A percentile compares a stretch with the other conserved stretches of the same genome.
phyloP scores from a whole-genome alignment of 345 rosid genomes.

The Salix exigua region DNA sequence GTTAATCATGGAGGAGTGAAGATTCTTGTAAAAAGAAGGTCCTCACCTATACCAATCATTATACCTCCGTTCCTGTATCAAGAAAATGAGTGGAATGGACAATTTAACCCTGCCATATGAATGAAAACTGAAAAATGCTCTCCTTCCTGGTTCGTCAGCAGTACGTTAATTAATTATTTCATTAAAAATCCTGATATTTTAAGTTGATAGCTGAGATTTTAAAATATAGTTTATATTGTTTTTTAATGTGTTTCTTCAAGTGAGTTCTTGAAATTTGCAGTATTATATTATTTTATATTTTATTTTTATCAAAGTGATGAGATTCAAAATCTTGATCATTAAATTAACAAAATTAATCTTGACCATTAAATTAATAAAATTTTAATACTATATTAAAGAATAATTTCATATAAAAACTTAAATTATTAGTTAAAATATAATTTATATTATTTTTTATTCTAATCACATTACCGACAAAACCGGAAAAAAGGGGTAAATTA shows the following conservation, averaged over 20 bases:
- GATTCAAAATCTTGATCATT: no score
- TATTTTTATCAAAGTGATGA: no score
- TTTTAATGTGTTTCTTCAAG: no score
- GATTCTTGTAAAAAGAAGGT: conserved; percentile 42
- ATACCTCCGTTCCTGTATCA: conserved; percentile 18
- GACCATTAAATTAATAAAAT: rapidly evolving
- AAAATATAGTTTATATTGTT: no score
- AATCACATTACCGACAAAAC: conserved; percentile 19
- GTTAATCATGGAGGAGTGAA: conserved; percentile 29
- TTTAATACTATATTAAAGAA: no score
- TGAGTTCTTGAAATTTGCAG: no score
- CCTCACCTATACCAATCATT: conserved; percentile 32
- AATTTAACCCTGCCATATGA: conserved; percentile 35
- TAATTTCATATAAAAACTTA: no score
- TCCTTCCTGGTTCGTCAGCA: conserved; percentile 42
- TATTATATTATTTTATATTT: no score
- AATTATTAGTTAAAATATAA: no score
- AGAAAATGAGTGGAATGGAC: conserved; percentile 22
- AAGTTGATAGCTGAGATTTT: rapidly evolving
- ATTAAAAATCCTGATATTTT: no score
- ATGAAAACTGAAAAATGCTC: conserved; percentile 9
- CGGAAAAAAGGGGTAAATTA: conserved; percentile 11
- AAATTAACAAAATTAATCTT: rapidly evolving
- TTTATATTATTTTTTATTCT: no score
- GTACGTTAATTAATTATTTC: background rate